These are phyloP conservation scores for Choanephora cucurbitarum DNA, from an alignment of 371 early-diverging fungal genomes.

Conservation along the genomic window DNA sequence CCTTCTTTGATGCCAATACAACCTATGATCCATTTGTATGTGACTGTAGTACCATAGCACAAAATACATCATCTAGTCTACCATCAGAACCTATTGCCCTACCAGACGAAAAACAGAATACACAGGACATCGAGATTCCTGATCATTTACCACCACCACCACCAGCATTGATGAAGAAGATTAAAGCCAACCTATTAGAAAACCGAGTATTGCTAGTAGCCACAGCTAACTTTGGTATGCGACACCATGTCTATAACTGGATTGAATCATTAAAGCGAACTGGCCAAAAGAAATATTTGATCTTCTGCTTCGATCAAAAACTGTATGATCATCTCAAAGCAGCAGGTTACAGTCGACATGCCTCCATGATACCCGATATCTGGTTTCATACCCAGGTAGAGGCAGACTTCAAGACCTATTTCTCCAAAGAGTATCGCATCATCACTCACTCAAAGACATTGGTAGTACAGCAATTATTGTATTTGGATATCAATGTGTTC, in stretches of 20 bases:
- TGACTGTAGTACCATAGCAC: background rate
- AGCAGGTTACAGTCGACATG: conserved; percentile 36
- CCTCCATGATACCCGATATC: conserved; percentile 33
- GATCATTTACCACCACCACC: conserved; percentile 32
- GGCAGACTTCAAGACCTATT: conserved; percentile 44
- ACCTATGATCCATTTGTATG: conserved; percentile 1
- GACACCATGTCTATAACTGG: conserved; percentile 52
- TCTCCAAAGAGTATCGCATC: conserved; percentile 38
- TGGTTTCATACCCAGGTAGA: conserved; percentile 48
- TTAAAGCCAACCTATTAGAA: conserved; percentile 33
- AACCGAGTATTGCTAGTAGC: conserved; percentile 43
- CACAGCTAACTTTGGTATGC: conserved; percentile 51
- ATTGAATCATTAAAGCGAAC: conserved; percentile 46
- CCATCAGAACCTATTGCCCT: background rate
- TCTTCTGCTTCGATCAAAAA: conserved; percentile 48
- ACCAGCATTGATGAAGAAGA: conserved; percentile 30
- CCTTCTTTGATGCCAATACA: conserved; percentile 12
- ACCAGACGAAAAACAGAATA: background rate
- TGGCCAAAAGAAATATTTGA: conserved; percentile 37
- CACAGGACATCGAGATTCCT: conserved; percentile 19
- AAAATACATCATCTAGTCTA: background rate
- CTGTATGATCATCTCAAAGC: conserved; percentile 32
- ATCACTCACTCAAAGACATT: conserved; percentile 46
- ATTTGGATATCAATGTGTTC: conserved; percentile 40
- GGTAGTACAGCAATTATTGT: conserved; percentile 43